Base-by-base conservation (phyloP, 805 yeast genomes). In the Starmerella stigmatis region DNA sequence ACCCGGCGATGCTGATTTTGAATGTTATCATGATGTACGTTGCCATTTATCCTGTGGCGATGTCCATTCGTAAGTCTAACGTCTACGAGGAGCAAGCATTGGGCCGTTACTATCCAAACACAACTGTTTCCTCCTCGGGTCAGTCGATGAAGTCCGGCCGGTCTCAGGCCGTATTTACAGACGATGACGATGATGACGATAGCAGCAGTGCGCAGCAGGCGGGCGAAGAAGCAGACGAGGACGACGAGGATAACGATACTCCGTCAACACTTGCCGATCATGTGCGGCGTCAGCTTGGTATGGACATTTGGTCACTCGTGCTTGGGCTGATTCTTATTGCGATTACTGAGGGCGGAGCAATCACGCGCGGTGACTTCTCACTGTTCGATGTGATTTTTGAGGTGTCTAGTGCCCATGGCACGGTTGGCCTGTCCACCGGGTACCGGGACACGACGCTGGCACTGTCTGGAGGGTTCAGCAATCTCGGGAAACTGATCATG, bases 1-100 rank as follows among this genome's bases (percentile, higher is more conserved):
- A 86, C 57, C 92, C 96, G 0, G 92, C 95, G 0, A 84, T 89
- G 41, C 95, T 86, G 62, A 94, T 92, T 23, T 78, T 92, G 55
- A 92, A 92, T 61, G 73, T 86, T 78, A 73, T 92, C 49, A 89
- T 92, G 97, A 92, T 92, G 98, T 92, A 92, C 65, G 86, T 92
- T 22, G 89, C 97, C 13, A 96, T 89, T 35, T 70, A 88, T 60
- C 99, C 99, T 1, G 68, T 92, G 55, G 98, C 99, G 26, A 92
- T 92, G 52, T 85, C 96, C 30, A 86, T 92, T 51, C 78, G 99
- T 66, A 75, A 96, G 62, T 92, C 98, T 16, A 92, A 92, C 61
- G 99, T 92, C 45, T 92, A 92, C 65, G 99, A 92, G 61, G 98
- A 92, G 58, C 97, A 86, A 60, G 83, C 96, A 0, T 66, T 92